Percentiles rank a stretch among this genome's conserved stretches.
These are phyloP conservation scores for Pulveroboletus ravenelii DNA, from an alignment of 768 basidiomycete genomes.

Conservation along the genomic window DNA sequence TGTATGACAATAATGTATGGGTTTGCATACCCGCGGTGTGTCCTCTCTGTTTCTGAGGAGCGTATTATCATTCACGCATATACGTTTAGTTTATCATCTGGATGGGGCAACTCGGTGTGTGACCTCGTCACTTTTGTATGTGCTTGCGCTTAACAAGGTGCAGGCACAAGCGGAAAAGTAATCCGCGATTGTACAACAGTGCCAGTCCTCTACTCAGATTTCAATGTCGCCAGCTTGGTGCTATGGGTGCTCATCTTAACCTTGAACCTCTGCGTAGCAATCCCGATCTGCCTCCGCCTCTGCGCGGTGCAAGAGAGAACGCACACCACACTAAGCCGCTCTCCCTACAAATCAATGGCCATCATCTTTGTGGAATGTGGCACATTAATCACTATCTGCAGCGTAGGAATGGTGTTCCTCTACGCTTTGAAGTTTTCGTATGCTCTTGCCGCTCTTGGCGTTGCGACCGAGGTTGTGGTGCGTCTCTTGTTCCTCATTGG, in stretches of 20 bases:
- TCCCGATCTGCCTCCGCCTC: constrained; percentile 15
- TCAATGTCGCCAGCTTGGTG: not conserved
- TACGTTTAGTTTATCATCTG: constrained; percentile 15
- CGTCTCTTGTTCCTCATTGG: not conserved
- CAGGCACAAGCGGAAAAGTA: constrained; percentile 3
- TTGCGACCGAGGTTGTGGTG: constrained; percentile 15
- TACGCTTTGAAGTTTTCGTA: not conserved
- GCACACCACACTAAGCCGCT: not conserved
- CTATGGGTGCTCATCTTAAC: constrained; percentile 11
- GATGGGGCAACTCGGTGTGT: constrained; percentile 17
- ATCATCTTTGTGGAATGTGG: constrained; percentile 21
- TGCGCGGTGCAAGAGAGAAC: constrained; percentile 8
- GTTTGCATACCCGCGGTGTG: constrained; percentile 19
- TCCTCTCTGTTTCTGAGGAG: not conserved
- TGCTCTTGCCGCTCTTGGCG: constrained; percentile 5
- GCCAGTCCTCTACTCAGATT: not conserved
- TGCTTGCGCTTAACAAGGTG: not conserved
- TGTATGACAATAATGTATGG: constrained; percentile 9
- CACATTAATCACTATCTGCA: constrained; percentile 6
- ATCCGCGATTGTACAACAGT: not conserved
- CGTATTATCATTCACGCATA: not conserved
- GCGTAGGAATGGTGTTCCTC: constrained; percentile 9
- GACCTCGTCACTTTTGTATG: not conserved
- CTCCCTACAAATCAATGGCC: constrained; percentile 8
- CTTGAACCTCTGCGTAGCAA: constrained; percentile 14